Base-by-base conservation (phyloP, 139 green algal genomes). In the Chlamydomonas asymmetrica region DNA sequence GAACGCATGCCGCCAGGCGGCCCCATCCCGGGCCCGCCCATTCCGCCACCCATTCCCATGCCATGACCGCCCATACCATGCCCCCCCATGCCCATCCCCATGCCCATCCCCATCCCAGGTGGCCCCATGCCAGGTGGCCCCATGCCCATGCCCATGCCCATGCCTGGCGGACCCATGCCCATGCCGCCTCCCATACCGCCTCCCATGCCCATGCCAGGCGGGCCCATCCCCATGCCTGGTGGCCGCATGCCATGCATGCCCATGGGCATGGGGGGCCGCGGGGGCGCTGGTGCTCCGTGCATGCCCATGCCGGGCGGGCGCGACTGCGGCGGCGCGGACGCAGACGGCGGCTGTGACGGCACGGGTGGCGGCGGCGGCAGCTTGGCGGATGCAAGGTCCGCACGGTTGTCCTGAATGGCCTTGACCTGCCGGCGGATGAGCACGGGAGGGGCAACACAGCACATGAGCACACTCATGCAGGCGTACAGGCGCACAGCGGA, bases 341-440 rank as follows among this genome's bases (percentile, higher is more conserved):
- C 3, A 2, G 16, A 49, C 63, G 37, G 80, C 41, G 65, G 66
- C 60, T 49, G 71, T 39, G 62, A 67, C 52, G 69, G 67, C 63
- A 5, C 35, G 48, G 63, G 74, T 68, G 43, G 48, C 61, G n/a
- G 45, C 39, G 32, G 75, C 5, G 22, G 37, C 22, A 2, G 27
- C 50, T 10, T 8, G 56, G 32, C 8, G 37, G 32, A 50, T 56
- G 70, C 49, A 34, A 57, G 49, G 25, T 84, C 73, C 1, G 37
- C n/a, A 13, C 74, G 34, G 76, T 71, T 82, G 48, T 87, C 78
- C 5, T 63, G 50, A 40, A 85, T 89, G 40, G 73, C 62, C 32
- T 78, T 65, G 35, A 87, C 45, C 79, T 91, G 80, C 32, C 62
- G 75, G 7, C 49, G n/a, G n/a, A n/a, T n/a, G n/a, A n/a, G n/a